Evolutionary conservation across 2,329 filamentous ascomycete species (phyloP).

Genomic region (Arthrinium puccinioides): DNA sequence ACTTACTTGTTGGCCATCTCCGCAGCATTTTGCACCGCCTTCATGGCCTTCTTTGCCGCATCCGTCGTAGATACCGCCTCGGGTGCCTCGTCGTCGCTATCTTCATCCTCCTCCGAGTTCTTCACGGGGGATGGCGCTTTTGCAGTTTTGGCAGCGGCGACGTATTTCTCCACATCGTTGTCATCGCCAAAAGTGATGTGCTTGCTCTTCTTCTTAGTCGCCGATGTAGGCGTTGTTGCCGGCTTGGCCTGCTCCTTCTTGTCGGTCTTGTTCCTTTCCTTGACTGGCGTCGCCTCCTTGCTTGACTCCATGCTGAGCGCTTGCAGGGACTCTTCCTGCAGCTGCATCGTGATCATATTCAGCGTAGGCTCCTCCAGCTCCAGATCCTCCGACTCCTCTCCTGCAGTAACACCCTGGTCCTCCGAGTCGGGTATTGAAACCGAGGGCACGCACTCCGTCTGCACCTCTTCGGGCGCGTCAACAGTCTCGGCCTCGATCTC

Average conservation of each 20-base stretch:
- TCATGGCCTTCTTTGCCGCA: slow-evolving; percentile 38
- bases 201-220: slow-evolving; percentile 12
- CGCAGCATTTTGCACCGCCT: slow-evolving; percentile 37
- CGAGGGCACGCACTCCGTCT: no score
- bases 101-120: slow-evolving; percentile 23
- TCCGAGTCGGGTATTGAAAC: slow-evolving; percentile 16
- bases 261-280: slow-evolving; percentile 14
- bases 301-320: no score
- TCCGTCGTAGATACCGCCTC: slow-evolving; percentile 49
- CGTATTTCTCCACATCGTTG: slow-evolving; percentile 23
- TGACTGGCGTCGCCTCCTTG: slow-evolving; percentile 22
- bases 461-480: slow-evolving; percentile 11
- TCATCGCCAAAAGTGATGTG: slow-evolving; percentile 25
- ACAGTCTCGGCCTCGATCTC: slow-evolving; percentile 13
- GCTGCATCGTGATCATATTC: slow-evolving; percentile 21
- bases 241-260: not conserved
- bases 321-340: no score
- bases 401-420: slow-evolving; percentile 4
- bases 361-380: no score
- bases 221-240: slow-evolving; percentile 4
- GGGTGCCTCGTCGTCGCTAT: slow-evolving; percentile 44
- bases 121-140: not conserved
- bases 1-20: slow-evolving; percentile 46
- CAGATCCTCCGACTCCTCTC: slow-evolving; percentile 8
- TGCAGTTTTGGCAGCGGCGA: slow-evolving; percentile 14